Conservation (phyloP, 2,329 filamentous ascomycete genomes). For the Beauveria rudraprayagi region DNA sequence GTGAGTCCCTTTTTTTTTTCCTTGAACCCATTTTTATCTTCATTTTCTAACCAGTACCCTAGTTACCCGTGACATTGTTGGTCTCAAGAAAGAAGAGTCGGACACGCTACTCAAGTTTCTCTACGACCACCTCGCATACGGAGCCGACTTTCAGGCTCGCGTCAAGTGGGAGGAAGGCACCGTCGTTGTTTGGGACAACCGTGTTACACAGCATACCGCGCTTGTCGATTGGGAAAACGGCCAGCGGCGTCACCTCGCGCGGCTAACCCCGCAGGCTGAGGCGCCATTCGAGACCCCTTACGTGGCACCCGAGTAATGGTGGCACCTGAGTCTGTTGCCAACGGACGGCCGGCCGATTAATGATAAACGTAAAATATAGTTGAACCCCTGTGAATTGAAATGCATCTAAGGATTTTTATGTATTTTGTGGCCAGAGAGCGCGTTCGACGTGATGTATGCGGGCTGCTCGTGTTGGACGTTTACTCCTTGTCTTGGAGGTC, state of each 20-base stretch:
- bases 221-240: conserved; percentile 69
- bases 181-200: conserved; percentile 75
- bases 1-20: conserved; percentile 27
- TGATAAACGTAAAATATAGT: background rate
- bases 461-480: too few relatives aligned
- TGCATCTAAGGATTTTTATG: too few relatives aligned
- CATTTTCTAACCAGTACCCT: background rate
- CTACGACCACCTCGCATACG: conserved; percentile 36
- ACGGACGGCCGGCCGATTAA: background rate
- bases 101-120: conserved; percentile 62
- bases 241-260: conserved; percentile 62
- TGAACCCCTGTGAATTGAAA: background rate
- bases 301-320: conserved; percentile 4
- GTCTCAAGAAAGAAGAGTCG: conserved; percentile 73
- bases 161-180: conserved; percentile 66
- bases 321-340: background rate
- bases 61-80: conserved; percentile 69
- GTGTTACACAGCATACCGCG: conserved; percentile 65
- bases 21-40: background rate
- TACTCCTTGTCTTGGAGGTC: too few relatives aligned
- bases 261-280: conserved; percentile 72
- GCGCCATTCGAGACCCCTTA: conserved; percentile 11
- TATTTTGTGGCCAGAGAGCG: too few relatives aligned
- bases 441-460: too few relatives aligned
- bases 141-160: conserved; percentile 55